Conservation (phyloP, 164 flowering plant species). For the Santalum album region DNA sequence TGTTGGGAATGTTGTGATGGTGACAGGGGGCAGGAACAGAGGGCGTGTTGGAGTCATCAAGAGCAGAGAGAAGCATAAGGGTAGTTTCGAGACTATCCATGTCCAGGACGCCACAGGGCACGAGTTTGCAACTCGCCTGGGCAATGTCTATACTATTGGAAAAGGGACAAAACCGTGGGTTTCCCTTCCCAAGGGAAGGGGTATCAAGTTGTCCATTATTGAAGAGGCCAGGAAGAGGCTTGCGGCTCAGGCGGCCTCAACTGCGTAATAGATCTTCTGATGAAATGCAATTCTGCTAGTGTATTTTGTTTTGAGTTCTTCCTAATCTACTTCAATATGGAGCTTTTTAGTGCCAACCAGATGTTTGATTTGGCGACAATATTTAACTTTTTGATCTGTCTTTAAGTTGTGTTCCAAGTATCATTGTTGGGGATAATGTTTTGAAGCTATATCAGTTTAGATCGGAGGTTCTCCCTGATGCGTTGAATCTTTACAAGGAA, state of each 20-base stretch:
- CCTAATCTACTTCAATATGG: too few species aligned
- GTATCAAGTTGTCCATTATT: constrained; percentile 41
- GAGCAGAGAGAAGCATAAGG: constrained; percentile 54
- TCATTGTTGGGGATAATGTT: too few species aligned
- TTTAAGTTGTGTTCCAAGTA: too few species aligned
- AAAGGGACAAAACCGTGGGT: constrained; percentile 47
- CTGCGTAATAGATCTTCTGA: not conserved
- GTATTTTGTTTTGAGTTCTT: too few species aligned
- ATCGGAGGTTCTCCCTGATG: too few species aligned
- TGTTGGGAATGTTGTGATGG: constrained; percentile 54
- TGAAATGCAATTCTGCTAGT: too few species aligned
- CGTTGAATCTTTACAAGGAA: too few species aligned
- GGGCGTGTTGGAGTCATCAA: constrained; percentile 47
- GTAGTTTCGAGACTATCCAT: constrained; percentile 45
- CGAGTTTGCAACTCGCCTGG: constrained; percentile 43
- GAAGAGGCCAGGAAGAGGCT: constrained; percentile 41
- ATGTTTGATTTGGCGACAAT: too few species aligned
- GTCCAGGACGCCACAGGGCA: constrained; percentile 35
- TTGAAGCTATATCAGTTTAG: too few species aligned
- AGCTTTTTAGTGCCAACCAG: too few species aligned
- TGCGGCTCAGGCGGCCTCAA: constrained; percentile 16
- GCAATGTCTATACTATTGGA: constrained; percentile 43
- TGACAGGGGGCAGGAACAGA: constrained; percentile 52
- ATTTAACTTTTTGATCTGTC: too few species aligned
- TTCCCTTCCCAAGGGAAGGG: constrained; percentile 48